Evolutionary conservation across 2,329 filamentous ascomycete species (phyloP).

Genomic region (Pseudogymnoascus verrucosus): DNA sequence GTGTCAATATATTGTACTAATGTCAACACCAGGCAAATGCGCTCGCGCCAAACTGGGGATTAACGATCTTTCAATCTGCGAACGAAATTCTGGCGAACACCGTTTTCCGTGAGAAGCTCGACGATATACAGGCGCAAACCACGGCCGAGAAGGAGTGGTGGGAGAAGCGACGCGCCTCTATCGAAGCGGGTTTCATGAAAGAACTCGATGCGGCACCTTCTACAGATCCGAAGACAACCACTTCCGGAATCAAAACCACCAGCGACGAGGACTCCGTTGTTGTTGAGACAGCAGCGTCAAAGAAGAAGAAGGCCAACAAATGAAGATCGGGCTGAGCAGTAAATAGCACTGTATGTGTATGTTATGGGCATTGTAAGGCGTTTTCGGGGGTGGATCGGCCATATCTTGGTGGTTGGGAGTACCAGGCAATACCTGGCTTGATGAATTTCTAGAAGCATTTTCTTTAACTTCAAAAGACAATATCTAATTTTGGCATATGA

Average conservation of each 20-base stretch:
- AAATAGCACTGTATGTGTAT: conserved; percentile 9
- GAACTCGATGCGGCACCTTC: conserved; percentile 64
- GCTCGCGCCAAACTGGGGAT: conserved; percentile 80
- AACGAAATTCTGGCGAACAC: conserved; percentile 91
- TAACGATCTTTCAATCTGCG: conserved; percentile 92
- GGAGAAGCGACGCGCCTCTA: conserved; percentile 70
- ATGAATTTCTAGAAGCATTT: conserved; percentile 5
- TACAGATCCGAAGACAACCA: conserved; percentile 33
- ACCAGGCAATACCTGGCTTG: conserved; percentile 4
- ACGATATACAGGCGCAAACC: conserved; percentile 64
- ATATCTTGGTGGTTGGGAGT: conserved; percentile 3
- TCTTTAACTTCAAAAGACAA: conserved; percentile 5
- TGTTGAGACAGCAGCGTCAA: conserved; percentile 53
- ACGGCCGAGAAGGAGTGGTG: conserved; percentile 82
- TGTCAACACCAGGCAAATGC: conserved; percentile 66
- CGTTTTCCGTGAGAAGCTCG: conserved; percentile 63
- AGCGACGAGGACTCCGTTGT: conserved; percentile 71
- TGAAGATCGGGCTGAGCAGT: conserved; percentile 26
- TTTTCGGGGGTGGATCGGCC: conserved; percentile 2
- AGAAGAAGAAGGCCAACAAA: conserved; percentile 60
- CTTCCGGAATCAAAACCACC: conserved; percentile 31
- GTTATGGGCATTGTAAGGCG: conserved; percentile 9
- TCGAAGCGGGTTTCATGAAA: conserved; percentile 72
- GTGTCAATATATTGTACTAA: conserved; percentile 18
- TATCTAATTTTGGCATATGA: conserved; percentile 4